phyloP scores from a whole-genome alignment of 768 basidiomycete genomes.

The Podaxis sp. region DNA sequence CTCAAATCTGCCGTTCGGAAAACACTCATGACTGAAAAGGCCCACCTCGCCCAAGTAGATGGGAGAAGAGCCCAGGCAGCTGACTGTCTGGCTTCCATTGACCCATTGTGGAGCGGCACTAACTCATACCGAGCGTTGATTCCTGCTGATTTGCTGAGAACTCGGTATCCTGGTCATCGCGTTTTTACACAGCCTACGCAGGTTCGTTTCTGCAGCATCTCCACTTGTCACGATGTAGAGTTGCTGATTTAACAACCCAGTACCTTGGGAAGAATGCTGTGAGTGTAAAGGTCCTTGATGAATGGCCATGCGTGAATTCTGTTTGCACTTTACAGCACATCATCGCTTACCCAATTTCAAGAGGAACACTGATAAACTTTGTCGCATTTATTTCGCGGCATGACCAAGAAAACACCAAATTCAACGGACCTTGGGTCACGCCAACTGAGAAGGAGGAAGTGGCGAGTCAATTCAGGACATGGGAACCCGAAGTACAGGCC shows the following conservation, averaged over 20 bases:
- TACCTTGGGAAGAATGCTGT: constrained; percentile 56
- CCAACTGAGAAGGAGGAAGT: constrained; percentile 47
- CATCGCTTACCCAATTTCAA: constrained; percentile 60
- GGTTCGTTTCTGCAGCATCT: constrained; percentile 31
- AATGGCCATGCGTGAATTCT: constrained; percentile 1
- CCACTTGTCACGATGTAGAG: neutral
- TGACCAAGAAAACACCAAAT: constrained; percentile 52
- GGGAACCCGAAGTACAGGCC: constrained; percentile 62
- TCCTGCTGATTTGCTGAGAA: constrained; percentile 44
- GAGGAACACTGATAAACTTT: constrained; percentile 60
- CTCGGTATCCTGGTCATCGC: constrained; percentile 45
- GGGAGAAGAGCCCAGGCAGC: constrained; percentile 37
- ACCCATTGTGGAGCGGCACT: constrained; percentile 60
- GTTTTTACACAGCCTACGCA: constrained; percentile 46
- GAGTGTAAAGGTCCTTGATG: constrained; percentile 21
- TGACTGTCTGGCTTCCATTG: constrained; percentile 40
- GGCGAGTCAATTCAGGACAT: constrained; percentile 40
- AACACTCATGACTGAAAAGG: constrained; percentile 38
- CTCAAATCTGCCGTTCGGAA: constrained; percentile 55
- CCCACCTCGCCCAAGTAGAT: constrained; percentile 32
- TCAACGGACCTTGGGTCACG: constrained; percentile 52
- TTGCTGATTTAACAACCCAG: constrained; percentile 30
- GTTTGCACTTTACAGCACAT: constrained; percentile 53
- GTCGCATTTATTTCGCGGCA: constrained; percentile 54
- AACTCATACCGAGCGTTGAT: constrained; percentile 63